A percentile compares a stretch with the other conserved stretches of the same genome.
phyloP scores from a whole-genome alignment of 176 grass and related monocot genomes.

The Oryza punctata region DNA sequence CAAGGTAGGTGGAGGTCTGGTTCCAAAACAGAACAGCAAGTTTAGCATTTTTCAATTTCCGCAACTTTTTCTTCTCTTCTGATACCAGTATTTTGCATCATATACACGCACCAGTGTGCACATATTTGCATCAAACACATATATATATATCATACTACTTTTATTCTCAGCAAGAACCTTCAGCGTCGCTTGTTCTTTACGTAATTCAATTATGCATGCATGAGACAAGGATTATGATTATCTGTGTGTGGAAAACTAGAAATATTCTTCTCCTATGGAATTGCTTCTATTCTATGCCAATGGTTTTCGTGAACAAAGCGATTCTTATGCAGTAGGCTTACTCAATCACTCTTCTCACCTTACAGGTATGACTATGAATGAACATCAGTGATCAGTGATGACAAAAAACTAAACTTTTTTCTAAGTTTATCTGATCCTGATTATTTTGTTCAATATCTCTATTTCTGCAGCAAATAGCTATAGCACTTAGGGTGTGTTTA shows the following conservation, averaged over 20 bases:
- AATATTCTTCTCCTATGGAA: constrained; percentile 68
- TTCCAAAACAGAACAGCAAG: constrained; percentile 98
- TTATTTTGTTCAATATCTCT: constrained; percentile 2
- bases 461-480: constrained; percentile 79
- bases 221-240: background rate
- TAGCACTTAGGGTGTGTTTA: no score
- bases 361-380: constrained; percentile 58
- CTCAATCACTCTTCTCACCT: constrained; percentile 92
- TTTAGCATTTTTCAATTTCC: constrained; percentile 33
- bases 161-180: constrained; percentile 19
- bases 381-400: background rate
- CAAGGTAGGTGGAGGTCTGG: constrained; percentile 98
- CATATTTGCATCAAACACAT: background rate
- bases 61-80: background rate
- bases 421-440: constrained; percentile 17
- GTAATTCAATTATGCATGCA: constrained; percentile 27
- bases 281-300: constrained; percentile 69
- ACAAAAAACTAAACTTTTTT: background rate
- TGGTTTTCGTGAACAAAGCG: constrained; percentile 99
- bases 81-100: background rate
- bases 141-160: background rate
- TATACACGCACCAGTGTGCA: background rate
- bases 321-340: constrained; percentile 88
- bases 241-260: background rate
- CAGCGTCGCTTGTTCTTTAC: background rate